phyloP scores from a whole-genome alignment of 2,329 filamentous ascomycete species.

The Penicillium brevicompactum region DNA sequence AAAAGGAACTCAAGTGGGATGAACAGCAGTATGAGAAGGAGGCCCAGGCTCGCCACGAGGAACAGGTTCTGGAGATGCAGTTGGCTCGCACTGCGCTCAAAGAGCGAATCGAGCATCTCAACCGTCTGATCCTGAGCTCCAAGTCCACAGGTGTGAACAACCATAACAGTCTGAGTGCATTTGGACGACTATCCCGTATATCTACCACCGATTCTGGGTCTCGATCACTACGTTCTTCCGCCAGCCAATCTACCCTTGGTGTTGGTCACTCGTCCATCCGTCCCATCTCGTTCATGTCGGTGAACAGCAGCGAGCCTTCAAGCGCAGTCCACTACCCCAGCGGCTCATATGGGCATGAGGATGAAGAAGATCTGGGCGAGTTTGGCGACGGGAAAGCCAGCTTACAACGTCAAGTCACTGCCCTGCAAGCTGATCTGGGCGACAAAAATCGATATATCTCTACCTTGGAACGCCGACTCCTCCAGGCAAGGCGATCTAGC shows the following conservation, averaged over 20 bases:
- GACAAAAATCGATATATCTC: constrained; percentile 97
- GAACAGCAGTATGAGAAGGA: constrained; percentile 79
- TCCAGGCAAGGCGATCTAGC: constrained; percentile 88
- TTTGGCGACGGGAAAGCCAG: constrained; percentile 85
- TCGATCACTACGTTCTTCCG: constrained; percentile 68
- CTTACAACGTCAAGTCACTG: constrained; percentile 78
- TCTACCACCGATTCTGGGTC: constrained; percentile 50
- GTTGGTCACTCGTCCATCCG: constrained; percentile 60
- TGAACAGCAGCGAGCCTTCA: constrained; percentile 46
- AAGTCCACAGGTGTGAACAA: constrained; percentile 93
- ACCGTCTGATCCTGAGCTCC: constrained; percentile 90
- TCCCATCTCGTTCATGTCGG: constrained; percentile 67
- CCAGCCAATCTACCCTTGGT: constrained; percentile 63
- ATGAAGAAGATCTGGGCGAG: constrained; percentile 75
- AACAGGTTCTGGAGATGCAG: constrained; percentile 99
- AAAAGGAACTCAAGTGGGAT: constrained; percentile 64
- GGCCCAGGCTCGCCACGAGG: constrained; percentile 83
- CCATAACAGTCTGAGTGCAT: constrained; percentile 69
- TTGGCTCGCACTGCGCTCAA: constrained; percentile 92
- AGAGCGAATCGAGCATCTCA: constrained; percentile 95
- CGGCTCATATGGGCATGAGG: constrained; percentile 42
- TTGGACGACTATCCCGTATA: constrained; percentile 65
- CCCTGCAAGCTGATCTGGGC: constrained; percentile 91
- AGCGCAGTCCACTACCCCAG: constrained; percentile 32
- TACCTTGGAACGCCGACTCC: constrained; percentile 85